Conservation (phyloP, 129 eudicot species). For the Lonicera japonica region DNA sequence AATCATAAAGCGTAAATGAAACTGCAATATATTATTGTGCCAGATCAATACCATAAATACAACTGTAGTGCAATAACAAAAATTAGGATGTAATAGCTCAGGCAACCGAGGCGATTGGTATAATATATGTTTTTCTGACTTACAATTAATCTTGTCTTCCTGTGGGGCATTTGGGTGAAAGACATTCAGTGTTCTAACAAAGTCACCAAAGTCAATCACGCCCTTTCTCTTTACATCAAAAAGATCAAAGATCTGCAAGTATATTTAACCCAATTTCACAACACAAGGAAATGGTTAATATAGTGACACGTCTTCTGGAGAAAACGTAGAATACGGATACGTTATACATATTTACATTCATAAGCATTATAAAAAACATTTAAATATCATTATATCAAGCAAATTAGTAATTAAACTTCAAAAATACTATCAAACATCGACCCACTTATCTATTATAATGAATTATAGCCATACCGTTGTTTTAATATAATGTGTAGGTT, state of each 20-base stretch:
- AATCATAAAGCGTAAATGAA: slow-evolving; percentile 84
- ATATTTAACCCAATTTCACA: not conserved
- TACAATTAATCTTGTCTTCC: slow-evolving; percentile 93
- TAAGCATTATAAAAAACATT: no score
- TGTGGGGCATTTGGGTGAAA: slow-evolving; percentile 93
- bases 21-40: slow-evolving; percentile 49
- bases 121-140: slow-evolving; percentile 16
- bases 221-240: slow-evolving; percentile 87
- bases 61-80: not conserved
- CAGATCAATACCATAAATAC: not conserved
- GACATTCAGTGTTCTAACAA: slow-evolving; percentile 87
- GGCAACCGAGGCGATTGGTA: not conserved
- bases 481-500: no score
- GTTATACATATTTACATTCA: no score
- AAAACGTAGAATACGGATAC: no score
- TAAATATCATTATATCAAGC: no score
- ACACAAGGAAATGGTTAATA: not conserved
- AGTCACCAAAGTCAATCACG: slow-evolving; percentile 90
- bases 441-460: no score
- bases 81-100: not conserved
- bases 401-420: no score
- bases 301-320: no score
- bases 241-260: slow-evolving; percentile 84
- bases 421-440: no score
- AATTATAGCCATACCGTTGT: no score